Conservation (phyloP, 192 early-diverging fungal species). For the Phycomyces blakesleeanus region DNA sequence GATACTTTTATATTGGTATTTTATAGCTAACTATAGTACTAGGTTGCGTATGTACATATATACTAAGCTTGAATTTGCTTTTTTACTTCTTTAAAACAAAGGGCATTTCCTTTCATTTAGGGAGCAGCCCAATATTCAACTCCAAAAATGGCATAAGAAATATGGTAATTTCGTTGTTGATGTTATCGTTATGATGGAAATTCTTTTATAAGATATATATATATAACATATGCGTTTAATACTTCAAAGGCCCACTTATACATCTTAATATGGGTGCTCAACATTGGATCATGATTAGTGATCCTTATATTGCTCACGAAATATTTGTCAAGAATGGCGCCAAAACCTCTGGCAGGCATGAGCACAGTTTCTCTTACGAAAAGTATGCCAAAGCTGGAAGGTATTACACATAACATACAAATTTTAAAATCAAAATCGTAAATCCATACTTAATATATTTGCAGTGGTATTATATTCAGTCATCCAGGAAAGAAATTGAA, state of each 20-base stretch:
- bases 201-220: background rate
- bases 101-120: conserved; percentile 6
- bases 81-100: background rate
- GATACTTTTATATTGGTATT: no score
- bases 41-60: no score
- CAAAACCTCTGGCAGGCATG: background rate
- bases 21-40: no score
- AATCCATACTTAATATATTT: no score
- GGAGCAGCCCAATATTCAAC: background rate
- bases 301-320: conserved; percentile 4
- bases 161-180: background rate
- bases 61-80: no score
- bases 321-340: conserved; percentile 6
- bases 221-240: background rate
- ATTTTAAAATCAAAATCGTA: no score
- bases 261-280: conserved; percentile 3
- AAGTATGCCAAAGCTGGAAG: background rate
- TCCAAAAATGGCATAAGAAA: conserved; percentile 5
- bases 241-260: background rate
- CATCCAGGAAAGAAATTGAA: no score
- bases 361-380: background rate
- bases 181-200: no score
- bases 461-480: no score
- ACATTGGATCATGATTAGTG: conserved; percentile 14
- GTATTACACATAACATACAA: no score